These are phyloP conservation scores for Russula dissimulans DNA, from an alignment of 768 basidiomycete species.

Conservation along the genomic window DNA sequence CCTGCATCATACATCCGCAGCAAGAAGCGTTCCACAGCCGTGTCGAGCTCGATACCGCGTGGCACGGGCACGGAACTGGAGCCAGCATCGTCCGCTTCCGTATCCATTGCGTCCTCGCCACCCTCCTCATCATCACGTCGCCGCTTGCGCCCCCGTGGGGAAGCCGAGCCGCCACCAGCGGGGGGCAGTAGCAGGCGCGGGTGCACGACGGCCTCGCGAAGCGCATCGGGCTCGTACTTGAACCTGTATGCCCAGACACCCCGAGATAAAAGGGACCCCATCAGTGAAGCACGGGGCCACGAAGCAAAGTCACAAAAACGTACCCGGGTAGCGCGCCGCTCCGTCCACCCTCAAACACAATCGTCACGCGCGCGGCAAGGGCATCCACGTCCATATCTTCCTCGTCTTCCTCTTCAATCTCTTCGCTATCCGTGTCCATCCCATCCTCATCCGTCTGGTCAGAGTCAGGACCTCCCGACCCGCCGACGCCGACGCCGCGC, in stretches of 20 bases:
- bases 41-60: slow-evolving; percentile 25
- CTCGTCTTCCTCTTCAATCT: slow-evolving; percentile 10
- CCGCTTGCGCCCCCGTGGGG: slow-evolving; percentile 18
- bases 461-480: slow-evolving; percentile 1
- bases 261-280: neutral
- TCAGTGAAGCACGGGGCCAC: neutral
- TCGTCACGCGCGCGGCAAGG: slow-evolving; percentile 14
- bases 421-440: slow-evolving; percentile 2
- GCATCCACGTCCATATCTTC: slow-evolving; percentile 16
- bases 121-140: slow-evolving; percentile 6
- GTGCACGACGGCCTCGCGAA: slow-evolving; percentile 23
- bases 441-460: slow-evolving; percentile 7
- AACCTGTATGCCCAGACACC: slow-evolving; percentile 19
- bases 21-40: slow-evolving; percentile 25
- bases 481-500: slow-evolving; percentile 5
- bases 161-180: neutral
- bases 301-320: neutral
- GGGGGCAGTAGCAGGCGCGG: neutral
- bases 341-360: slow-evolving; percentile 15
- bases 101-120: neutral
- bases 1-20: slow-evolving; percentile 16
- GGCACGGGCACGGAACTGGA: neutral
- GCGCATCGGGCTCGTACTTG: slow-evolving; percentile 25
- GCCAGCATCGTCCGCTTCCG: neutral
- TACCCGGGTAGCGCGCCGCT: slow-evolving; percentile 12